phyloP scores from a whole-genome alignment of 2,329 filamentous ascomycete species.

The Orbilia ellipsospora region DNA sequence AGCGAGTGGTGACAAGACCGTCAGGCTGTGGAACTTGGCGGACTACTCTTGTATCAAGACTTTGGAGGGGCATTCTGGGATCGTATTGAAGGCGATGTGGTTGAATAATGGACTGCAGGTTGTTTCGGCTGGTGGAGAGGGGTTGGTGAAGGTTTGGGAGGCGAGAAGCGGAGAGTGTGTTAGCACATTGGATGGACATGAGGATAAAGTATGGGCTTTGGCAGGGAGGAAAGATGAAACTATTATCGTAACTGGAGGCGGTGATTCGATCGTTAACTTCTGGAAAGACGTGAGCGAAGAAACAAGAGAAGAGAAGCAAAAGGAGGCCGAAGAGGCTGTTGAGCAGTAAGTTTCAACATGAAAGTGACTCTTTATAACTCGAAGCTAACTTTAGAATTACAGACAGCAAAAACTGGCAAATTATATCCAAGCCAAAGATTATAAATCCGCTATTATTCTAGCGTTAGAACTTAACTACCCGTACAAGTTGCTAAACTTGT shows the following conservation, averaged over 20 bases:
- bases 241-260: constrained; percentile 86
- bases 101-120: constrained; percentile 73
- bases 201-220: constrained; percentile 70
- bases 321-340: constrained; percentile 75
- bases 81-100: constrained; percentile 93
- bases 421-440: constrained; percentile 86
- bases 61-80: constrained; percentile 96
- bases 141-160: constrained; percentile 96
- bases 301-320: constrained; percentile 72
- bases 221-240: constrained; percentile 60
- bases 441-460: constrained; percentile 90
- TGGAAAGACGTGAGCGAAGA: constrained; percentile 91
- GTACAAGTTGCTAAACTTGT: constrained; percentile 82
- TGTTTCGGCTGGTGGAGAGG: constrained; percentile 89
- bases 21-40: constrained; percentile 91
- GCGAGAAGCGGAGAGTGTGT: constrained; percentile 84
- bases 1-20: constrained; percentile 93
- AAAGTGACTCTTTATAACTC: too few species aligned
- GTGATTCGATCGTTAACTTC: constrained; percentile 91
- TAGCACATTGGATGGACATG: constrained; percentile 94
- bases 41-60: constrained; percentile 94
- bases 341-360: constrained; percentile 70
- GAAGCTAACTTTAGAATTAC: neutral
- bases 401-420: constrained; percentile 89
- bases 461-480: constrained; percentile 95